These are phyloP conservation scores for Melanomma pulvis-pyrius DNA, from an alignment of 495 filamentous ascomycete species.

Conservation along the genomic window DNA sequence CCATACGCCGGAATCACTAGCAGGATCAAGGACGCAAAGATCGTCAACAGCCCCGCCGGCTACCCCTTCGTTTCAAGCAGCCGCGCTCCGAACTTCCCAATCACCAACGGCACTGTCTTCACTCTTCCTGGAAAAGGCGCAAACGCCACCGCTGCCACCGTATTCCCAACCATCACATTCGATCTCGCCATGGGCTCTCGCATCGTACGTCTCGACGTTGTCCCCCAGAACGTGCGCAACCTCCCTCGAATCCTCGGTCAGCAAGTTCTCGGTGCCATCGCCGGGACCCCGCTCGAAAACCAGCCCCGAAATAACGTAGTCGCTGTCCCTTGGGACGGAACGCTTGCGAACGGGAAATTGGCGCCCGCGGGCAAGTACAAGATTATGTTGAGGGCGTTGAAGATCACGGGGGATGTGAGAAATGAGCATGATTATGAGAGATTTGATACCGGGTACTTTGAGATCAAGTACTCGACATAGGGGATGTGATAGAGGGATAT, in stretches of 20 bases:
- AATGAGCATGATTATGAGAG: conserved; percentile 2
- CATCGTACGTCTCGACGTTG: background rate
- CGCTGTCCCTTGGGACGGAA: background rate
- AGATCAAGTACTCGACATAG: conserved; percentile 4
- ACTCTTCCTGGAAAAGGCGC: conserved; percentile 11
- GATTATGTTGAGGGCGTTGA: conserved; percentile 6
- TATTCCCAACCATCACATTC: background rate
- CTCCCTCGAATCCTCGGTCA: background rate
- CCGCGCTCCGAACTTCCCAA: background rate
- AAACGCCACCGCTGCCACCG: background rate
- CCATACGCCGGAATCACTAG: conserved; percentile 38
- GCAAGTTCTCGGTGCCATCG: background rate
- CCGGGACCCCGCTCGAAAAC: background rate
- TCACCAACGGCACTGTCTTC: conserved; percentile 8
- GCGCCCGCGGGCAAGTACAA: conserved; percentile 6
- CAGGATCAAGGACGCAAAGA: background rate
- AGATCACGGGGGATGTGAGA: conserved; percentile 4
- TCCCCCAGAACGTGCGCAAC: conserved; percentile 4
- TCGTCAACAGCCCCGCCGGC: background rate
- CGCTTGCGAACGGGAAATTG: background rate
- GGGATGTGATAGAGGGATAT: background rate
- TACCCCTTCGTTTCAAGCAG: background rate
- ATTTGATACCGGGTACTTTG: background rate
- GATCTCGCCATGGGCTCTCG: background rate
- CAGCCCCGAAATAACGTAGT: background rate